phyloP scores from a whole-genome alignment of 129 eudicot species.

The Solidago caesia region DNA sequence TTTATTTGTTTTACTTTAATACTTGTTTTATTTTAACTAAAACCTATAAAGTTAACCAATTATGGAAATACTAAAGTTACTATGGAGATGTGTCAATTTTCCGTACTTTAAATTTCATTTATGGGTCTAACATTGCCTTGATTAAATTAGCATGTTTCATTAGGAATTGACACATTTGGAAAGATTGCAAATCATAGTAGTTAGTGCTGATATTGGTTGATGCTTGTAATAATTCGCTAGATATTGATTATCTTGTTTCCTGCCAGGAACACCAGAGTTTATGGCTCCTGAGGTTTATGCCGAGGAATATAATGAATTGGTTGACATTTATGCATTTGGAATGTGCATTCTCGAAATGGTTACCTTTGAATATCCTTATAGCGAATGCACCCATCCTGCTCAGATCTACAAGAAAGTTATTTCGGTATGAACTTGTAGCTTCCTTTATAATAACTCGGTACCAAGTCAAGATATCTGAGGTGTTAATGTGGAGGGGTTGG shows the following conservation, averaged over 20 bases:
- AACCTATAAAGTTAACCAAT: not conserved
- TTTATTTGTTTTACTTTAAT: no score
- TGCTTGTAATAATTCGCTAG: not conserved
- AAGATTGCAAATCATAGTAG: no score
- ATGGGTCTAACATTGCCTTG: not conserved
- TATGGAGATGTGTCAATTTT: not conserved
- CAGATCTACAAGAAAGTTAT: conserved; percentile 96
- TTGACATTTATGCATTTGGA: conserved; percentile 94
- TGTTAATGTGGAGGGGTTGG: conserved; percentile 2
- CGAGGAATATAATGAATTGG: conserved; percentile 87
- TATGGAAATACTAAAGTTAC: not conserved
- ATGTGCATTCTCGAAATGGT: conserved; percentile 99
- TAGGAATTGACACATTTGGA: not conserved
- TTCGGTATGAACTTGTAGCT: conserved; percentile 54
- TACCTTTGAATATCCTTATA: conserved; percentile 90
- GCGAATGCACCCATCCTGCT: conserved; percentile 93
- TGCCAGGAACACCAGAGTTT: conserved; percentile 91
- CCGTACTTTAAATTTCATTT: not conserved
- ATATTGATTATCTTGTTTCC: not conserved
- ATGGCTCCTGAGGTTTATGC: conserved; percentile 97
- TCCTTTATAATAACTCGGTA: not conserved
- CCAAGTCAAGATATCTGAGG: not conserved
- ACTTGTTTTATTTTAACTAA: not conserved
- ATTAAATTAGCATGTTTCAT: not conserved
- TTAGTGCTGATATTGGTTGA: not conserved